These are phyloP conservation scores for Aspergillus sparsus DNA, from an alignment of 495 filamentous ascomycete genomes.

Conservation along the genomic window DNA sequence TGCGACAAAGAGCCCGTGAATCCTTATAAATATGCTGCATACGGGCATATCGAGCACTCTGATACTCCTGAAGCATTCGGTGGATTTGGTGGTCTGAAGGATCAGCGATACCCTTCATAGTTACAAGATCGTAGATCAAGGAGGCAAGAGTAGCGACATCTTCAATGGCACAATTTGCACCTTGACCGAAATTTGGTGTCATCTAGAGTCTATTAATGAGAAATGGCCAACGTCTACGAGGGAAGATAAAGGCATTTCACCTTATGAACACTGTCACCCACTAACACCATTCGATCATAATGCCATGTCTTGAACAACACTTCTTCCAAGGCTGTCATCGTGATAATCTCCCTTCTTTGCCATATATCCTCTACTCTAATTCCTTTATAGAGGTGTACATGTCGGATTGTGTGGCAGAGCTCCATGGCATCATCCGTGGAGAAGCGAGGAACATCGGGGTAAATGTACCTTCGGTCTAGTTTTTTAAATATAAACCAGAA, in stretches of 20 bases:
- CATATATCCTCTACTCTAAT: slow-evolving; percentile 25
- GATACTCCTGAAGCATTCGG: slow-evolving; percentile 11
- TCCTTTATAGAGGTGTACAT: slow-evolving; percentile 20
- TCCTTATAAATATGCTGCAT: slow-evolving; percentile 17
- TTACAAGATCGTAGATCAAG: slow-evolving; percentile 10
- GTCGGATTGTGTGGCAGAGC: slow-evolving; percentile 8
- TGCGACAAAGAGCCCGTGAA: slow-evolving; percentile 15
- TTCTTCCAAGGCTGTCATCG: slow-evolving; percentile 31
- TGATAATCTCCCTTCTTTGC: slow-evolving; percentile 20
- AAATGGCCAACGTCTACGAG: background rate
- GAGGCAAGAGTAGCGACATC: slow-evolving; percentile 26
- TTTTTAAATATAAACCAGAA: slow-evolving; percentile 43
- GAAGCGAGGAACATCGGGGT: slow-evolving; percentile 15
- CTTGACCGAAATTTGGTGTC: slow-evolving; percentile 34
- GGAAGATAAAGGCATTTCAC: slow-evolving; percentile 8
- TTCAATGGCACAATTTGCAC: slow-evolving; percentile 35
- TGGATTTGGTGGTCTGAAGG: slow-evolving; percentile 9
- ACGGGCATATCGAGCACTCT: slow-evolving; percentile 12
- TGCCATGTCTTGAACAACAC: slow-evolving; percentile 26
- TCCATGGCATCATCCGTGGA: slow-evolving; percentile 15
- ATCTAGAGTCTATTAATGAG: slow-evolving; percentile 19
- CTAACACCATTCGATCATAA: slow-evolving; percentile 25
- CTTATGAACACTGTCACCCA: slow-evolving; percentile 36
- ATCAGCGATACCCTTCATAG: background rate
- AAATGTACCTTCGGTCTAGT: slow-evolving; percentile 34